Evolutionary conservation across 2,329 filamentous ascomycete genomes (phyloP).

Genomic region (Diaporthe caulivora): DNA sequence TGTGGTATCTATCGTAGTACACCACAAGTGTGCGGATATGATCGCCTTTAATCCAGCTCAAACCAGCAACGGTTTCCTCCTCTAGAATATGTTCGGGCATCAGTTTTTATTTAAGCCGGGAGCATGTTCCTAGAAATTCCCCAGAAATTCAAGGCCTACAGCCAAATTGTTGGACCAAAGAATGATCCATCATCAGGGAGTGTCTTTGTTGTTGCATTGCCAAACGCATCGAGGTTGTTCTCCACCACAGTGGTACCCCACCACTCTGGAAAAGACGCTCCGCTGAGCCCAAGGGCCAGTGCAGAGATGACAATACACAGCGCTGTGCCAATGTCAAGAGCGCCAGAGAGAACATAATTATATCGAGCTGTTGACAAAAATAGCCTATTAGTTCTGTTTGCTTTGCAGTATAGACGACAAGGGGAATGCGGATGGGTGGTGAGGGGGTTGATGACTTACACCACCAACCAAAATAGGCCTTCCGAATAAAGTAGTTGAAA

Average conservation of each 20-base stretch:
- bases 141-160: too few species aligned
- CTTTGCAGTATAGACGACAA: too few species aligned
- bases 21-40: too few species aligned
- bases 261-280: slow-evolving; percentile 60
- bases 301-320: slow-evolving; percentile 66
- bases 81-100: too few species aligned
- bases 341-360: slow-evolving; percentile 71
- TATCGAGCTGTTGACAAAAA: slow-evolving; percentile 61
- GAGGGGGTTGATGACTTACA: too few species aligned
- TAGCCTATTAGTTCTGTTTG: too few species aligned
- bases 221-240: slow-evolving; percentile 36
- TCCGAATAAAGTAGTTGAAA: slow-evolving; percentile 67
- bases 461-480: slow-evolving; percentile 68
- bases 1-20: too few species aligned
- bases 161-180: slow-evolving; percentile 47
- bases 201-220: slow-evolving; percentile 46
- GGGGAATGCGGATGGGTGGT: too few species aligned
- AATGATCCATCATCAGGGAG: slow-evolving; percentile 46
- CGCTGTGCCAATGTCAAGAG: slow-evolving; percentile 69
- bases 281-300: slow-evolving; percentile 61
- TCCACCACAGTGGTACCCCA: slow-evolving; percentile 56
- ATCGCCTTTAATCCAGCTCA: too few species aligned
- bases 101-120: too few species aligned
- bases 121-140: too few species aligned
- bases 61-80: too few species aligned